Conservation (phyloP, 1,139 yeast genomes). For the Candida tunisiensis region DNA sequence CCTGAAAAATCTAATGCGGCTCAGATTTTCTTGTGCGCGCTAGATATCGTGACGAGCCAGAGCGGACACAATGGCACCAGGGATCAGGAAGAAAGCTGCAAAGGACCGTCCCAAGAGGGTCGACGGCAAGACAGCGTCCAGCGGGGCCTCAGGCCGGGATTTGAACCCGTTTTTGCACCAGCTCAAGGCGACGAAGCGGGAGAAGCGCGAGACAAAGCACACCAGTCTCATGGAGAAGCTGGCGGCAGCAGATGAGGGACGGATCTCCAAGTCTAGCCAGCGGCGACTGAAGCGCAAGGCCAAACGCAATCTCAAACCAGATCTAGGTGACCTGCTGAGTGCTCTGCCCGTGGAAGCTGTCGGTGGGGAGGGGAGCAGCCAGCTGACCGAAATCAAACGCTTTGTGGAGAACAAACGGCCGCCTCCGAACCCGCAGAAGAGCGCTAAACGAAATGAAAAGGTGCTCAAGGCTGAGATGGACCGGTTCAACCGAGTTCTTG, state of each 20-base stretch:
- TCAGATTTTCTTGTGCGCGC: too few relatives aligned
- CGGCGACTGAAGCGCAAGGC: constrained; percentile 10
- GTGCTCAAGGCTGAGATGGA: constrained; percentile 13
- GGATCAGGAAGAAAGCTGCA: too few relatives aligned
- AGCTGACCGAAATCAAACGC: constrained; percentile 3
- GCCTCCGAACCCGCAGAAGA: constrained; percentile 8
- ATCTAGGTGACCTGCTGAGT: constrained; percentile 1
- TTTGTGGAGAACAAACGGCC: constrained; percentile 3
- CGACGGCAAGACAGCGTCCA: background rate
- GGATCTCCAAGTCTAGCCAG: constrained; percentile 13
- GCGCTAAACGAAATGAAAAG: constrained; percentile 11
- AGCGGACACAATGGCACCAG: too few relatives aligned
- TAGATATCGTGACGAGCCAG: too few relatives aligned
- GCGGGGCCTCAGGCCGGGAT: too few relatives aligned
- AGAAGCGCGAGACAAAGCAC: constrained; percentile 11
- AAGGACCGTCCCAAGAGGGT: too few relatives aligned
- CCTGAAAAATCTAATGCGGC: too few relatives aligned
- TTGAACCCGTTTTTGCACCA: constrained; percentile 10
- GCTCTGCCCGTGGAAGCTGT: constrained; percentile 1
- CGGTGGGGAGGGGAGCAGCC: background rate
- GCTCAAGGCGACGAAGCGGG: constrained; percentile 12
- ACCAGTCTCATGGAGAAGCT: background rate
- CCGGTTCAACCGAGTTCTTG: constrained; percentile 12
- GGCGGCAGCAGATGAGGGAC: constrained; percentile 3
- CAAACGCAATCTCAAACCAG: constrained; percentile 9